A percentile compares a stretch with the other conserved stretches of the same genome.
Conservation (phyloP, 179 eudicot species). For the Corrigiola litoralis region DNA sequence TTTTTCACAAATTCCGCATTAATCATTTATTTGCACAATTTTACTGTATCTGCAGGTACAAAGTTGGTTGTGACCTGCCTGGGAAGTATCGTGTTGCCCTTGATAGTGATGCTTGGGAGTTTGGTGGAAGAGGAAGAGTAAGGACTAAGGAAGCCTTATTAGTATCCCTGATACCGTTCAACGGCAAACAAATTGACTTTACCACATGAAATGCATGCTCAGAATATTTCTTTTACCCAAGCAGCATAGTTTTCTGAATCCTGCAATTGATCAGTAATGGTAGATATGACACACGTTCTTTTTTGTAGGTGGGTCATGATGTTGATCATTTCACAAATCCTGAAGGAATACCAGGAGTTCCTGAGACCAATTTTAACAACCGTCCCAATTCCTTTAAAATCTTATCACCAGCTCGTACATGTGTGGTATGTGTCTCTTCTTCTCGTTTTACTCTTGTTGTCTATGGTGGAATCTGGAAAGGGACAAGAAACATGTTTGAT, state of each 20-base stretch:
- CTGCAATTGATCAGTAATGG: not conserved
- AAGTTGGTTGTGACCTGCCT: conserved; percentile 97
- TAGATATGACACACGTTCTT: not conserved
- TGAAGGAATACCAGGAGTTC: conserved; percentile 94
- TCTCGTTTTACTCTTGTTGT: not conserved
- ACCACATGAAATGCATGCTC: too few relatives aligned
- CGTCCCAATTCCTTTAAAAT: conserved; percentile 97
- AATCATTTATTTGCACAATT: not conserved
- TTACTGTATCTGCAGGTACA: conserved; percentile 47
- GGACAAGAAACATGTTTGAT: not conserved
- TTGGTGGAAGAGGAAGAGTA: conserved; percentile 98
- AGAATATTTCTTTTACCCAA: too few relatives aligned
- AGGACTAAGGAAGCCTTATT: conserved; percentile 22
- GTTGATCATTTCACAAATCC: conserved; percentile 88
- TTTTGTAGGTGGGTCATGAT: conserved; percentile 78
- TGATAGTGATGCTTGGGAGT: conserved; percentile 91
- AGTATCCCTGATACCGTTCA: too few relatives aligned
- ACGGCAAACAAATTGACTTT: too few relatives aligned
- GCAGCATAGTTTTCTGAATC: not conserved
- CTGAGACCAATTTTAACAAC: conserved; percentile 92
- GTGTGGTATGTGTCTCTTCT: conserved; percentile 58
- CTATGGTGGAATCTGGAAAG: not conserved
- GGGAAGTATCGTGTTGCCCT: conserved; percentile 95
- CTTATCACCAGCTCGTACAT: conserved; percentile 87
- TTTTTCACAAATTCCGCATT: not conserved